Percentiles rank a stretch among this genome's conserved stretches.
Evolutionary conservation across 192 early-diverging fungal genomes (phyloP).

Genomic region (Geranomyces variabilis): DNA sequence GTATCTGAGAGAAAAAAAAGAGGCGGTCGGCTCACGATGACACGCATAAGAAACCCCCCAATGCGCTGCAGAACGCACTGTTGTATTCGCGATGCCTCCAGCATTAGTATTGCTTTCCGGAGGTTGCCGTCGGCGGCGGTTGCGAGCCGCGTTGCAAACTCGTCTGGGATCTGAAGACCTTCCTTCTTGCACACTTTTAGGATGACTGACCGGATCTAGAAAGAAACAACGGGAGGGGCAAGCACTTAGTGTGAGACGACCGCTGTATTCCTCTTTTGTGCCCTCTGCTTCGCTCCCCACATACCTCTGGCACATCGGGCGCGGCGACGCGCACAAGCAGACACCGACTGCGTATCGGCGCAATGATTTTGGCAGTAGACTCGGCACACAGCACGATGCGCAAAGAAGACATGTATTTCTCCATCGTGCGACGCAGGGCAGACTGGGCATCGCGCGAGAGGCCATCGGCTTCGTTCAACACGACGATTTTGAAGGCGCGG

Average conservation of each 20-base stretch:
- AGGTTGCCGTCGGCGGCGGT: slow-evolving; percentile 77
- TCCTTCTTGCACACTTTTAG: slow-evolving; percentile 83
- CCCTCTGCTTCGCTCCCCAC: too few species aligned
- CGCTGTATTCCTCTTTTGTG: too few species aligned
- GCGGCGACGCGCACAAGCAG: slow-evolving; percentile 84
- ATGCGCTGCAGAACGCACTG: slow-evolving; percentile 33
- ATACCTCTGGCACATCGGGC: slow-evolving; percentile 76
- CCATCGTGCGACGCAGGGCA: slow-evolving; percentile 98
- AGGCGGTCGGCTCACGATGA: too few species aligned
- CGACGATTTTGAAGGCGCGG: slow-evolving; percentile 90
- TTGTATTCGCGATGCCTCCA: slow-evolving; percentile 71
- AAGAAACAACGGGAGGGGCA: background rate
- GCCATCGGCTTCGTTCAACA: slow-evolving; percentile 92
- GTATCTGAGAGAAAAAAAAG: slow-evolving; percentile 34
- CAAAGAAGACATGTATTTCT: slow-evolving; percentile 94
- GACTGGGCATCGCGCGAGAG: slow-evolving; percentile 92
- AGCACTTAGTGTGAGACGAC: too few species aligned
- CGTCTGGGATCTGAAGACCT: slow-evolving; percentile 62
- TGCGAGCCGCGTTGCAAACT: slow-evolving; percentile 70
- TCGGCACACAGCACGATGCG: slow-evolving; percentile 93
- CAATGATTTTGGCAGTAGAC: slow-evolving; percentile 87
- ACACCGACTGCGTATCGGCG: slow-evolving; percentile 90
- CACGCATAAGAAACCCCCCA: too few species aligned
- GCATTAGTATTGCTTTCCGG: slow-evolving; percentile 85
- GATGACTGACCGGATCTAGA: slow-evolving; percentile 64